Percentiles rank a stretch among this genome's conserved stretches.
Evolutionary conservation across 2,329 filamentous ascomycete species (phyloP).

Genomic region (Allantophomopsis cytisporea): DNA sequence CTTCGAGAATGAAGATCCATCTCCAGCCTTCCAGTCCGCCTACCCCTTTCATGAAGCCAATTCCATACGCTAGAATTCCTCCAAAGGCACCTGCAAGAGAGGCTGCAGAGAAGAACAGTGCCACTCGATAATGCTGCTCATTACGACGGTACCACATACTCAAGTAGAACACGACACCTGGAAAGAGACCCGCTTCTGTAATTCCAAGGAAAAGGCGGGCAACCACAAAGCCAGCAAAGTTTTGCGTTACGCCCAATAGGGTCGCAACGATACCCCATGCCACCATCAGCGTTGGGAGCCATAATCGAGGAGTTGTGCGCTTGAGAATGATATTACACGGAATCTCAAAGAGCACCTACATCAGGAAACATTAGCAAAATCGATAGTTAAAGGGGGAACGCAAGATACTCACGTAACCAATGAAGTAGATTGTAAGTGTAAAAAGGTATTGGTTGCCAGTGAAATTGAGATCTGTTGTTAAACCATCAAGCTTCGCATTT

Average conservation of each 20-base stretch:
- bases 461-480: slow-evolving; percentile 39
- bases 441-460: neutral
- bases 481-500: slow-evolving; percentile 42
- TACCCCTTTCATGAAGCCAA: slow-evolving; percentile 47
- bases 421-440: neutral
- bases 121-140: slow-evolving; percentile 46
- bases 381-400: neutral
- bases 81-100: slow-evolving; percentile 50
- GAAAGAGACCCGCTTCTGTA: slow-evolving; percentile 45
- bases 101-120: slow-evolving; percentile 46
- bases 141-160: slow-evolving; percentile 51
- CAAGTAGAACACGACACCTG: slow-evolving; percentile 42
- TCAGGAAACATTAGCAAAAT: neutral
- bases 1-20: slow-evolving; percentile 46
- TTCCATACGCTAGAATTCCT: slow-evolving; percentile 50
- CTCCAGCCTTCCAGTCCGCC: slow-evolving; percentile 46
- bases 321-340: slow-evolving; percentile 31
- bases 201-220: slow-evolving; percentile 41
- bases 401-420: neutral
- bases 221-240: slow-evolving; percentile 35
- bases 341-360: slow-evolving; percentile 23
- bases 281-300: slow-evolving; percentile 31
- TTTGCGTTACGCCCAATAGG: slow-evolving; percentile 37
- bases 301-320: slow-evolving; percentile 28
- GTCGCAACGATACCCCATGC: slow-evolving; percentile 37